A percentile compares a stretch with the other conserved stretches of the same genome.
Evolutionary conservation across 1,284 basidiomycete species (phyloP).

Genomic region (Ustilago vetiveriae): DNA sequence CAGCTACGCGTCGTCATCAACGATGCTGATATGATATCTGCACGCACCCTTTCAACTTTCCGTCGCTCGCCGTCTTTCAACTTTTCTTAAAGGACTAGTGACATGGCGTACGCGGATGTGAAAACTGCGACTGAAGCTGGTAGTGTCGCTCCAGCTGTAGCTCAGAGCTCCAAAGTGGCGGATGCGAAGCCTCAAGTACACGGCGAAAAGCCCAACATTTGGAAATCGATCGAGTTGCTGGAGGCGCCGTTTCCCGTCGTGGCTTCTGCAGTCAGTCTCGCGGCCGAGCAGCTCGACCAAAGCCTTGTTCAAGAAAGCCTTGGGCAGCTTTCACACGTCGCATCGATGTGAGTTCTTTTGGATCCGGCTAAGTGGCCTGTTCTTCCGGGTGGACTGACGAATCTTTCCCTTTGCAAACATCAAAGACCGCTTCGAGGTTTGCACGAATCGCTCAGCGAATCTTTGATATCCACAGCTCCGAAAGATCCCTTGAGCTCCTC

Average conservation of each 20-base stretch:
- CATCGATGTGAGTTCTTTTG: slow-evolving; percentile 9
- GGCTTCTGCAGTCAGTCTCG: slow-evolving; percentile 14
- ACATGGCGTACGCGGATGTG: no score
- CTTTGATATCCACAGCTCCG: not conserved
- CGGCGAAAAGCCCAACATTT: not conserved
- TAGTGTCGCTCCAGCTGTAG: not conserved
- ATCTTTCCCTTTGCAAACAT: not conserved
- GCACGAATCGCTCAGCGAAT: slow-evolving; percentile 2
- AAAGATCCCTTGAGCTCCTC: no score
- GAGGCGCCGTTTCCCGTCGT: slow-evolving; percentile 23
- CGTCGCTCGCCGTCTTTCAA: no score
- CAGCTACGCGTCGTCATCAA: not conserved
- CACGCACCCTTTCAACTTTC: not conserved
- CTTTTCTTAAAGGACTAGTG: no score
- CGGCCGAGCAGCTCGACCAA: slow-evolving; percentile 3
- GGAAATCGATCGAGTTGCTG: slow-evolving; percentile 7
- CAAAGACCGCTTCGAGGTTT: slow-evolving; percentile 22
- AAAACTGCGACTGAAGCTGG: no score
- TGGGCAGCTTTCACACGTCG: slow-evolving; percentile 6
- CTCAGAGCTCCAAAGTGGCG: not conserved
- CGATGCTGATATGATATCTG: not conserved
- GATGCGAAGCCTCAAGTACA: not conserved
- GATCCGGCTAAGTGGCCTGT: not conserved
- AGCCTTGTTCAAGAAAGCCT: not conserved
- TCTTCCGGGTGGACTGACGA: slow-evolving; percentile 1